Evolutionary conservation across 345 rosid species (phyloP).

Genomic region (Acer yangbiense): DNA sequence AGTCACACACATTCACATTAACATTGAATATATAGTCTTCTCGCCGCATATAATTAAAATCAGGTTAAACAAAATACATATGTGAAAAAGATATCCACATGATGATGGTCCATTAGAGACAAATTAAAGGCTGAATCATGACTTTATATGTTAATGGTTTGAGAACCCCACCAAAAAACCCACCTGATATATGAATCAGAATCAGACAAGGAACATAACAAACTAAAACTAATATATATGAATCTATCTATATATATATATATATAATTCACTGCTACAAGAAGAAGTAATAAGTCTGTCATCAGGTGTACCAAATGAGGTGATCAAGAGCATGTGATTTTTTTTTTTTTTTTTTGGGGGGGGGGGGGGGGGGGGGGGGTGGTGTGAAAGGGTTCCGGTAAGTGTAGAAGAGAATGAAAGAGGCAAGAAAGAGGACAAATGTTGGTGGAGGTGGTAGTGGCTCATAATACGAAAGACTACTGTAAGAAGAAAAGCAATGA

Average conservation of each 20-base stretch:
- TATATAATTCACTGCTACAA: neutral
- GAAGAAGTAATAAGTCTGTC: conserved; percentile 11
- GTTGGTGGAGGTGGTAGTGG: conserved; percentile 72
- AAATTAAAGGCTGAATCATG: conserved; percentile 43
- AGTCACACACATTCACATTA: neutral
- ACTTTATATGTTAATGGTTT: conserved; percentile 29
- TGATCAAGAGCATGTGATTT: neutral
- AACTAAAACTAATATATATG: neutral
- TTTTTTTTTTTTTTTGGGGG: neutral
- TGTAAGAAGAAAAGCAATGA: conserved; percentile 32
- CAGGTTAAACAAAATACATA: conserved; percentile 13
- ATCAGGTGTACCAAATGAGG: conserved; percentile 14
- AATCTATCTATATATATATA: too few species aligned
- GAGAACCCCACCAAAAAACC: conserved; percentile 29
- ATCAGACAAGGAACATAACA: conserved; percentile 5
- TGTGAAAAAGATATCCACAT: conserved; percentile 32
- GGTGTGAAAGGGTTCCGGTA: too few species aligned
- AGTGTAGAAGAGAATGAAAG: conserved; percentile 34
- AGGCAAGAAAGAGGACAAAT: conserved; percentile 57
- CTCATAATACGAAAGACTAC: conserved; percentile 37
- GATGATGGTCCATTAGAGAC: conserved; percentile 38
- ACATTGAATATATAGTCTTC: conserved; percentile 10
- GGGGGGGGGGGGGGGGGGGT: conserved; percentile 11
- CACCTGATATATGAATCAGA: conserved; percentile 22
- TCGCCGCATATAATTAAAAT: conserved; percentile 36